A percentile compares a stretch with the other conserved stretches of the same genome.
phyloP scores from a whole-genome alignment of 1,139 yeast species.

The Ogataea hybrid region DNA sequence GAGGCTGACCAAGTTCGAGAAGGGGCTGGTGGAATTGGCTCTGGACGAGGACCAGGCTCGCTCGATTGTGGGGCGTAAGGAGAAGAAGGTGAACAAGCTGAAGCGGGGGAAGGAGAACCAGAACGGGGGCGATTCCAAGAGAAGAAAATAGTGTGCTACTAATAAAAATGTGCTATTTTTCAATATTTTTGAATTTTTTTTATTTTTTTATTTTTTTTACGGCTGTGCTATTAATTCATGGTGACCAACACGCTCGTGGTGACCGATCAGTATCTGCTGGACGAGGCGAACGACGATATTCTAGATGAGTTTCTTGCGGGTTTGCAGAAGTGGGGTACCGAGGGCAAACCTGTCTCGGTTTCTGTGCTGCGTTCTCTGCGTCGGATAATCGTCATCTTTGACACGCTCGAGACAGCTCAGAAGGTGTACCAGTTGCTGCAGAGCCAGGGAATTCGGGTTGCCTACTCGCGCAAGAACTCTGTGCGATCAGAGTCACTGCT shows the following conservation, averaged over 20 bases:
- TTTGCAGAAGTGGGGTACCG: slow-evolving; percentile 18
- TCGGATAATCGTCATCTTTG: slow-evolving; percentile 31
- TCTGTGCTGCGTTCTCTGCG: slow-evolving; percentile 28
- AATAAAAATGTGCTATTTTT: slow-evolving; percentile 3
- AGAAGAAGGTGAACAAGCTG: slow-evolving; percentile 27
- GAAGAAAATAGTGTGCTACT: slow-evolving; percentile 11
- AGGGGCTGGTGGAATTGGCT: slow-evolving; percentile 75
- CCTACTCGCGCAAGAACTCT: slow-evolving; percentile 23
- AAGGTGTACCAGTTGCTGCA: slow-evolving; percentile 20
- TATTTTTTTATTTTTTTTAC: neutral
- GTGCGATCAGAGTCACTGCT: slow-evolving; percentile 9
- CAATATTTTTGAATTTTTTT: too few species aligned
- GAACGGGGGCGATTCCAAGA: slow-evolving; percentile 9
- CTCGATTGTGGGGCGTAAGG: slow-evolving; percentile 44
- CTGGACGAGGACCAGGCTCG: slow-evolving; percentile 64
- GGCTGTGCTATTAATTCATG: slow-evolving; percentile 1
- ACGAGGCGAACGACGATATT: slow-evolving; percentile 21
- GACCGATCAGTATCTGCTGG: slow-evolving; percentile 25
- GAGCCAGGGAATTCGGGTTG: slow-evolving; percentile 20
- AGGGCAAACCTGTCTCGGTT: slow-evolving; percentile 25
- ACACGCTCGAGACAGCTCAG: slow-evolving; percentile 18
- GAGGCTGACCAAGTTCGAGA: slow-evolving; percentile 62
- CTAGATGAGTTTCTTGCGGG: slow-evolving; percentile 22
- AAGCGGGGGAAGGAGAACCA: slow-evolving; percentile 21
- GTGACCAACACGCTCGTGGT: slow-evolving; percentile 31